phyloP scores from a whole-genome alignment of 225 moss, liverwort and hornwort species.

The Antitrichia curtipendula region DNA sequence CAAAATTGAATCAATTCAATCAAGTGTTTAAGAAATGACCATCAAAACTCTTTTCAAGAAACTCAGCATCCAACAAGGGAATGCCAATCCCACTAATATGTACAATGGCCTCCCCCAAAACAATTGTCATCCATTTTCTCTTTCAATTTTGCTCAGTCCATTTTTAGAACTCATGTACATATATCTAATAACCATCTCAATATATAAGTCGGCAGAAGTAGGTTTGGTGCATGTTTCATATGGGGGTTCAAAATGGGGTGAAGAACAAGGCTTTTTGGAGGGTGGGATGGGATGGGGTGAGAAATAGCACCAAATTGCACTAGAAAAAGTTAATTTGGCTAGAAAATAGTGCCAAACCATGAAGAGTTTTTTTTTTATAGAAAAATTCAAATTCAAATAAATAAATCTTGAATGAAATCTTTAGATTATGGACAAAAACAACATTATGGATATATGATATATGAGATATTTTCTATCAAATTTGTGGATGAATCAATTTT shows the following conservation, averaged over 20 bases:
- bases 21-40: background rate
- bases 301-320: background rate
- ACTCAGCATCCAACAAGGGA: background rate
- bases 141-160: background rate
- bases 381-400: background rate
- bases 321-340: too few relatives aligned
- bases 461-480: background rate
- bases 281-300: too few relatives aligned
- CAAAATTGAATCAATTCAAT: background rate
- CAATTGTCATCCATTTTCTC: background rate
- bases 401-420: background rate
- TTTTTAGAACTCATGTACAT: background rate
- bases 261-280: too few relatives aligned
- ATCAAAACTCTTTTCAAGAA: background rate
- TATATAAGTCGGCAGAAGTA: background rate
- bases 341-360: background rate
- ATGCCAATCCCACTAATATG: background rate
- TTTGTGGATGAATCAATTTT: background rate
- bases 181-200: background rate
- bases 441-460: background rate
- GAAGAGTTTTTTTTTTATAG: background rate
- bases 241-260: background rate
- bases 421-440: background rate
- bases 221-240: background rate
- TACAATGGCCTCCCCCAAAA: background rate